These are phyloP conservation scores for Leavenworthia alabamica DNA, from an alignment of 345 rosid genomes.

Conservation along the genomic window DNA sequence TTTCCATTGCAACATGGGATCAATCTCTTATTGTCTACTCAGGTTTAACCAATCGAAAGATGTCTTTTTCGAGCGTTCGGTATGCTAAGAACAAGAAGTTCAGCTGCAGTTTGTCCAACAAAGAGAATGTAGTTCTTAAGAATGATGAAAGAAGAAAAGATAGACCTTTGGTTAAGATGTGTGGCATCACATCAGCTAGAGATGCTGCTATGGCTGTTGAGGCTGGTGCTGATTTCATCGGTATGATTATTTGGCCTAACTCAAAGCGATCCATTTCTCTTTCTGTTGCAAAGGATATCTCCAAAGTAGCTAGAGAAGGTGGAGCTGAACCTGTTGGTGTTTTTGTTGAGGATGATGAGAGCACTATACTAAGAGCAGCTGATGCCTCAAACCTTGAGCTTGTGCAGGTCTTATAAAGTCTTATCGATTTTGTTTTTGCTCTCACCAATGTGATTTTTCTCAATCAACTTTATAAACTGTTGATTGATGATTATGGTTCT, in stretches of 20 bases:
- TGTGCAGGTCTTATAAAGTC: slow-evolving; percentile 52
- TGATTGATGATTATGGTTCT: background rate
- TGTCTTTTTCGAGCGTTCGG: slow-evolving; percentile 9
- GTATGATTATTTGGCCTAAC: slow-evolving; percentile 88
- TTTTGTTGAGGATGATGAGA: slow-evolving; percentile 71
- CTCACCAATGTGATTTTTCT: background rate
- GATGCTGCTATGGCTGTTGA: slow-evolving; percentile 86
- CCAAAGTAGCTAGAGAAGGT: slow-evolving; percentile 64
- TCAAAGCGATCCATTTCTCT: slow-evolving; percentile 77
- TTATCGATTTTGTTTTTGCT: background rate
- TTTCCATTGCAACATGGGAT: background rate
- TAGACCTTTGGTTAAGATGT: slow-evolving; percentile 66
- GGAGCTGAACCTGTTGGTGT: slow-evolving; percentile 82
- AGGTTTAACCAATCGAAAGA: slow-evolving; percentile 27
- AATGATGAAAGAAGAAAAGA: slow-evolving; percentile 28
- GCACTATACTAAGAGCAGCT: slow-evolving; percentile 56
- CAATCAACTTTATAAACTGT: background rate
- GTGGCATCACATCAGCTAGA: slow-evolving; percentile 69
- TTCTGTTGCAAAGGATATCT: slow-evolving; percentile 67
- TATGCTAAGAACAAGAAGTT: slow-evolving; percentile 7
- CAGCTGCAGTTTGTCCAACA: slow-evolving; percentile 24
- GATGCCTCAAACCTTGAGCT: slow-evolving; percentile 62
- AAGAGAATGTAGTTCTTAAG: slow-evolving; percentile 20
- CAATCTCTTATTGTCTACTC: background rate
- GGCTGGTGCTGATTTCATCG: slow-evolving; percentile 75